Evolutionary conservation across 768 basidiomycete species (phyloP).

Genomic region (Nidularia pulvinata): DNA sequence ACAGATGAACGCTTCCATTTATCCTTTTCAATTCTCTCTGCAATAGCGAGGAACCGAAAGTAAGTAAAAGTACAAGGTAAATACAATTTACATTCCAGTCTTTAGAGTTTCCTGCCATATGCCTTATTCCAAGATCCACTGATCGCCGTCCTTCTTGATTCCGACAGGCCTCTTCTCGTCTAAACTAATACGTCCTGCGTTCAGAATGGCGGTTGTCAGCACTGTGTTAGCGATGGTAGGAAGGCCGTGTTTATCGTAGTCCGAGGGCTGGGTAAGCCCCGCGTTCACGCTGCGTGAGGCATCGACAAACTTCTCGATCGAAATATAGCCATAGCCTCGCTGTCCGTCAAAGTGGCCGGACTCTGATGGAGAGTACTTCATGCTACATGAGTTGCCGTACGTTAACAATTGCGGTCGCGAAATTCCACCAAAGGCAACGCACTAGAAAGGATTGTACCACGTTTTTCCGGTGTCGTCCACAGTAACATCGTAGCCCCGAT

Average conservation of each 20-base stretch:
- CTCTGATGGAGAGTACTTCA: conserved; percentile 94
- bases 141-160: conserved; percentile 64
- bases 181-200: conserved; percentile 87
- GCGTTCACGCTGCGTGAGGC: conserved; percentile 81
- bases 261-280: conserved; percentile 57
- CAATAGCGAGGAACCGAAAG: too few species aligned
- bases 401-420: background rate
- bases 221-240: conserved; percentile 92
- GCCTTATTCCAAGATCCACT: conserved; percentile 68
- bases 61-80: too few species aligned
- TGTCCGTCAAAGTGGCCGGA: conserved; percentile 95
- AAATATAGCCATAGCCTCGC: conserved; percentile 89
- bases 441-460: conserved; percentile 94
- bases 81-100: too few species aligned
- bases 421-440: conserved; percentile 23
- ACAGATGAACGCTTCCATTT: too few species aligned
- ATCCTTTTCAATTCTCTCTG: too few species aligned
- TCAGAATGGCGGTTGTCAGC: conserved; percentile 83
- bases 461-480: conserved; percentile 83
- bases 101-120: background rate
- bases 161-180: conserved; percentile 87
- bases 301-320: conserved; percentile 91
- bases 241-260: conserved; percentile 79
- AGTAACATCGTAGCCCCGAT: conserved; percentile 91
- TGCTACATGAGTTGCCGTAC: conserved; percentile 42